Conservation (phyloP, 2,329 filamentous ascomycete species). For the Fusarium buharicum region DNA sequence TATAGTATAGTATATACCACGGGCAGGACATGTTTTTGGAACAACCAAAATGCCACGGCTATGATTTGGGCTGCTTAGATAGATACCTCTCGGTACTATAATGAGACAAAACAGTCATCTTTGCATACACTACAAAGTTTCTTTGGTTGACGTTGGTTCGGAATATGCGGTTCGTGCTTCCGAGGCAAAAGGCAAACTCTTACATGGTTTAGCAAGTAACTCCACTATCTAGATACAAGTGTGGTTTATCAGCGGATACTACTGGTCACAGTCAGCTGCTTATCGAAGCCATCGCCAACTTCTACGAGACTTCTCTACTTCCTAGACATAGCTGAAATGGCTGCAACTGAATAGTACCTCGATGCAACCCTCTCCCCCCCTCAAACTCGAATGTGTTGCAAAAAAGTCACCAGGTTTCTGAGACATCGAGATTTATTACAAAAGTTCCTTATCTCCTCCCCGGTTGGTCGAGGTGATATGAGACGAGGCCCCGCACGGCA, state of each 20-base stretch:
- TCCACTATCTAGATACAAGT: no score
- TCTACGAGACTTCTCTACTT: no score
- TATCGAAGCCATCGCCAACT: neutral
- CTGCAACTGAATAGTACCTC: neutral
- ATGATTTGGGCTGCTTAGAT: slow-evolving; percentile 10
- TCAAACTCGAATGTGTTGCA: neutral
- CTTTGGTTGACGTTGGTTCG: neutral
- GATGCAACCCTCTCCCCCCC: neutral
- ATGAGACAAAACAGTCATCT: slow-evolving; percentile 20
- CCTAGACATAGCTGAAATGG: neutral
- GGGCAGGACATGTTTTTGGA: neutral
- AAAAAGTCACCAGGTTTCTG: neutral
- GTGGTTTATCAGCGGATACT: neutral
- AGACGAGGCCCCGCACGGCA: slow-evolving; percentile 22
- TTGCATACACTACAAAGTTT: neutral
- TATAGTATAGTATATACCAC: slow-evolving; percentile 30
- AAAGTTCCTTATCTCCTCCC: slow-evolving; percentile 19
- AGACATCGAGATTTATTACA: slow-evolving; percentile 26
- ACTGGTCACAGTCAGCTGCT: neutral
- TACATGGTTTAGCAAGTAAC: no score
- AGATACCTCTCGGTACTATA: slow-evolving; percentile 28
- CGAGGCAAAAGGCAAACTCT: neutral
- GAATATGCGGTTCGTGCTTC: slow-evolving; percentile 3
- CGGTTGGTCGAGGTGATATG: neutral
- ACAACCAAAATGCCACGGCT: neutral